Evolutionary conservation across 768 basidiomycete genomes (phyloP).

Genomic region (Suillus brevipes): DNA sequence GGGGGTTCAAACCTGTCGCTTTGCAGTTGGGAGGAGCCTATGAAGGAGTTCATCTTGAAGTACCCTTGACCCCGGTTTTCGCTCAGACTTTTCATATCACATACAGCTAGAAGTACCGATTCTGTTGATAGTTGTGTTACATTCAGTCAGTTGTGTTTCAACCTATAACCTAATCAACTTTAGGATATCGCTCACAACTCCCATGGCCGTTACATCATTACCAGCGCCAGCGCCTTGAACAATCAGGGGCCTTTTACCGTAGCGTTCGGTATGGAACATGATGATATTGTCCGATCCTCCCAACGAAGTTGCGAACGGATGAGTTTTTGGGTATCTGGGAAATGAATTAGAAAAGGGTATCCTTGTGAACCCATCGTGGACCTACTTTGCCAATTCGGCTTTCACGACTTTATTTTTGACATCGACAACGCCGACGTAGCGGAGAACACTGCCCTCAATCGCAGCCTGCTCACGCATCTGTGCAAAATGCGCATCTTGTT

Average conservation of each 20-base stretch:
- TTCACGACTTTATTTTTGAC: constrained; percentile 68
- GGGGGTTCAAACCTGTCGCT: constrained; percentile 44
- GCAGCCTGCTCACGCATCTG: constrained; percentile 76
- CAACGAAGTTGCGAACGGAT: constrained; percentile 94
- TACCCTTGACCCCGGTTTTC: constrained; percentile 49
- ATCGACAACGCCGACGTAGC: constrained; percentile 96
- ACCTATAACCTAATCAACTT: constrained; percentile 38
- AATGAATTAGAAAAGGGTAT: constrained; percentile 6
- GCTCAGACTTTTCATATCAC: background rate
- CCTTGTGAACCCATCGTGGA: constrained; percentile 11
- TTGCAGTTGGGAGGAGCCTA: constrained; percentile 61
- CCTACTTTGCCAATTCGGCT: constrained; percentile 88
- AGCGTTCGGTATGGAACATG: constrained; percentile 94
- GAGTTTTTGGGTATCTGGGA: constrained; percentile 77
- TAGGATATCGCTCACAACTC: constrained; percentile 86
- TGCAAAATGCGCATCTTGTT: constrained; percentile 80
- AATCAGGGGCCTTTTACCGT: constrained; percentile 84
- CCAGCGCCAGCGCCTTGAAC: constrained; percentile 97
- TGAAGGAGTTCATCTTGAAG: constrained; percentile 62
- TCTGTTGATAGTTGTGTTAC: constrained; percentile 2
- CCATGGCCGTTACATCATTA: constrained; percentile 98
- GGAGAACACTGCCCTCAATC: constrained; percentile 77
- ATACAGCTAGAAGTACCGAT: background rate
- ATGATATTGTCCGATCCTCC: constrained; percentile 98
- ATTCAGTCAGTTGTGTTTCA: constrained; percentile 6